A percentile compares a stretch with the other conserved stretches of the same genome.
phyloP scores from a whole-genome alignment of 2,329 filamentous ascomycete genomes.

The Aspergillus cejpii region DNA sequence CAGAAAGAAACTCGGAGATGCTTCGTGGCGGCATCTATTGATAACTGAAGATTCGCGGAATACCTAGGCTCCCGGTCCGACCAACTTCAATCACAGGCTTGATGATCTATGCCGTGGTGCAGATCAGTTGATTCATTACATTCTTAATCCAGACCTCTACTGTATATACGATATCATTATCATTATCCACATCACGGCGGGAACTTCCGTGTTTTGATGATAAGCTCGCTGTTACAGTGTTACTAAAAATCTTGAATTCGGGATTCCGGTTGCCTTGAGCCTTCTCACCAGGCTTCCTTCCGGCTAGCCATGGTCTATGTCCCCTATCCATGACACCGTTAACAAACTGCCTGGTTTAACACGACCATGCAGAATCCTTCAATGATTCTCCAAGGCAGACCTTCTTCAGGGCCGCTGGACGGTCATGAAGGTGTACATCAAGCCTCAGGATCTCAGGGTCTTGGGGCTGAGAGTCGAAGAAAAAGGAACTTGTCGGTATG shows the following conservation, averaged over 20 bases:
- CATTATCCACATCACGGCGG: too few species aligned
- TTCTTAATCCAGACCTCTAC: too few species aligned
- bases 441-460: conserved; percentile 5
- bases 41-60: too few species aligned
- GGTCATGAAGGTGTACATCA: conserved; percentile 4
- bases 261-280: neutral
- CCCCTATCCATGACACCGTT: neutral
- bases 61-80: too few species aligned
- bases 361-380: conserved; percentile 15
- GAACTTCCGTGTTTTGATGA: too few species aligned
- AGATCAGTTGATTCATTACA: too few species aligned
- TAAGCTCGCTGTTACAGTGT: neutral
- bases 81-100: too few species aligned
- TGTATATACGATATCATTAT: too few species aligned
- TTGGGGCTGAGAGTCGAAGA: conserved; percentile 8
- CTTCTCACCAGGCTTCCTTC: neutral
- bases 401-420: conserved; percentile 6
- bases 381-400: conserved; percentile 1
- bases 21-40: too few species aligned
- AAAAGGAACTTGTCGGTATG: conserved; percentile 22
- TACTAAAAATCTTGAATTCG: neutral
- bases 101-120: too few species aligned
- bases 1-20: too few species aligned
- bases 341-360: neutral
- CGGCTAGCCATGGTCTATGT: neutral